These are phyloP conservation scores for Kwoniella dejecticola DNA, from an alignment of 768 basidiomycete genomes.

Conservation along the genomic window DNA sequence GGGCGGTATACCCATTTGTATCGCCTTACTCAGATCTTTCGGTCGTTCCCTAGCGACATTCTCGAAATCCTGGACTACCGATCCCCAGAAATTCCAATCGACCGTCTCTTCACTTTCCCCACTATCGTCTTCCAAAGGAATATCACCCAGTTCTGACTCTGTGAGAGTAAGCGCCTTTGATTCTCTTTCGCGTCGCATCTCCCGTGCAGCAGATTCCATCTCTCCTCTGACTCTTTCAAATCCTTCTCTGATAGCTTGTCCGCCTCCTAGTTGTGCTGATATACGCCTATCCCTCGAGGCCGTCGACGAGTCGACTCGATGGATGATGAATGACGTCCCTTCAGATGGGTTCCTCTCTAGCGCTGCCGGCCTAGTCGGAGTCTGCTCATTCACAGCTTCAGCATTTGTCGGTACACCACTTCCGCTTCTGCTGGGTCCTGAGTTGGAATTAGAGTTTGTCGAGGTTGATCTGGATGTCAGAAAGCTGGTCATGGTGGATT, in stretches of 20 bases:
- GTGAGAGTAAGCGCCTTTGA: conserved; percentile 4
- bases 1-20: conserved; percentile 86
- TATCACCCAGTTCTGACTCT: neutral
- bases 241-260: conserved; percentile 41
- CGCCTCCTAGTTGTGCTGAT: conserved; percentile 44
- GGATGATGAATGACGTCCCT: conserved; percentile 29
- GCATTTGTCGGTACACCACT: too few species aligned
- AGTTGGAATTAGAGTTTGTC: conserved; percentile 4
- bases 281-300: conserved; percentile 43
- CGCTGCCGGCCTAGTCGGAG: conserved; percentile 3
- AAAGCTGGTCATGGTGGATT: conserved; percentile 33
- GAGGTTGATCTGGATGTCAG: conserved; percentile 20
- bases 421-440: neutral
- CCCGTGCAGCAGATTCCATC: conserved; percentile 50
- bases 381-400: neutral
- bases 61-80: conserved; percentile 91
- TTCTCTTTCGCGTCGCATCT: conserved; percentile 45
- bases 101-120: conserved; percentile 30
- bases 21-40: conserved; percentile 79
- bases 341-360: conserved; percentile 15
- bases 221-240: conserved; percentile 50
- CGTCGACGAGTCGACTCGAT: conserved; percentile 34
- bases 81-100: conserved; percentile 75
- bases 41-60: conserved; percentile 76
- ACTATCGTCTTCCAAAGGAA: conserved; percentile 2